Conservation (phyloP, 31 red algal species). For the Odonthalia washingtoniensis region DNA sequence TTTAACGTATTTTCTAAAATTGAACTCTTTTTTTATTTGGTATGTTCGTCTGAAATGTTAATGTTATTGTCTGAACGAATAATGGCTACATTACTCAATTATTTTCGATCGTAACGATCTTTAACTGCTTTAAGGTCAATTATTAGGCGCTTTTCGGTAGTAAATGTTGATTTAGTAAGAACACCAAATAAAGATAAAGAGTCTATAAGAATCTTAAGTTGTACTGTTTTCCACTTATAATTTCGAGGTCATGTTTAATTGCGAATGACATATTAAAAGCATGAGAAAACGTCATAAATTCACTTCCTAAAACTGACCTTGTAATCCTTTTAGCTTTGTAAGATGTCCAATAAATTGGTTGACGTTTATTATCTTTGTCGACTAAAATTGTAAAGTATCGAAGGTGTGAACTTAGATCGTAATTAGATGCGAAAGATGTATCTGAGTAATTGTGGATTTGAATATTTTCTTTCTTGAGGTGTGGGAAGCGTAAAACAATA, state of each 20-base stretch:
- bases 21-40: too few species aligned
- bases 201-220: constrained; percentile 45
- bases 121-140: constrained; percentile 39
- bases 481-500: background rate
- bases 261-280: constrained; percentile 51
- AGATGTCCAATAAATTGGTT: too few species aligned
- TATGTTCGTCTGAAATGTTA: background rate
- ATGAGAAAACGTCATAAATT: constrained; percentile 16
- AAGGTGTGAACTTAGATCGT: constrained; percentile 31
- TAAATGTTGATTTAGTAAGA: too few species aligned
- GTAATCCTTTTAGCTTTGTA: constrained; percentile 1
- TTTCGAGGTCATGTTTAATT: constrained; percentile 17
- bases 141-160: constrained; percentile 58
- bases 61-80: background rate
- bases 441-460: constrained; percentile 37
- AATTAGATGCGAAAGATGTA: constrained; percentile 27
- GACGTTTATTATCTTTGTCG: constrained; percentile 4
- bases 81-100: background rate
- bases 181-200: constrained; percentile 48
- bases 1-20: background rate
- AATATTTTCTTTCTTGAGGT: background rate
- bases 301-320: constrained; percentile 36
- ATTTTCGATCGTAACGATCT: constrained; percentile 44
- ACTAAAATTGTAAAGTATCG: constrained; percentile 23
- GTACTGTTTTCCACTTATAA: constrained; percentile 10